Conservation (phyloP, 23 red algal genomes). For the Rhodosorus marinus region DNA sequence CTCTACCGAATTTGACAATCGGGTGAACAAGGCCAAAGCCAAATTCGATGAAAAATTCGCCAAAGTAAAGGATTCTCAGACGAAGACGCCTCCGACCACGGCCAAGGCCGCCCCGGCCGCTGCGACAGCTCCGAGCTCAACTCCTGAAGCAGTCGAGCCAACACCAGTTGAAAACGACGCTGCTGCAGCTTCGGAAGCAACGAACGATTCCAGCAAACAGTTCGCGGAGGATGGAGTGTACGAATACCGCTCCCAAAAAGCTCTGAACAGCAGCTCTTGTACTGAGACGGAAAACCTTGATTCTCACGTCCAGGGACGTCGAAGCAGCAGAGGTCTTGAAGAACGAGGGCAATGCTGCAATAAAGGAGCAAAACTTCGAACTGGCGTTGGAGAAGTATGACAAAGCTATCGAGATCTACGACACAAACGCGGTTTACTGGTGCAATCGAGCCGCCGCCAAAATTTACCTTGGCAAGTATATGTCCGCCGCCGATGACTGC, state of each 20-base stretch:
- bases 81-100: not conserved
- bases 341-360: constrained; percentile 24
- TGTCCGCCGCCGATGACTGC: constrained; percentile 30
- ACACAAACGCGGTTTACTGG: constrained; percentile 46
- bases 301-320: too few relatives aligned
- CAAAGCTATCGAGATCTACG: constrained; percentile 14
- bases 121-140: not conserved
- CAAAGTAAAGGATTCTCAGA: not conserved
- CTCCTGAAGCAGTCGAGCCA: not conserved
- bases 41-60: constrained; percentile 38
- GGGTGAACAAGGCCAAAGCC: constrained; percentile 27
- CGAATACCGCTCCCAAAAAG: too few relatives aligned
- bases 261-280: too few relatives aligned
- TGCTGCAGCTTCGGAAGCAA: not conserved
- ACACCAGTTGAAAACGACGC: not conserved
- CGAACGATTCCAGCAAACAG: not conserved
- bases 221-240: too few relatives aligned
- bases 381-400: constrained; percentile 25
- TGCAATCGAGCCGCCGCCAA: constrained; percentile 69
- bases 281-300: too few relatives aligned
- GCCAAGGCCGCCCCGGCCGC: not conserved
- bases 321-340: constrained; percentile 29
- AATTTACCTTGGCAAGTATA: constrained; percentile 15
- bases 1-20: constrained; percentile 31
- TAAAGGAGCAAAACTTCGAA: constrained; percentile 18